Evolutionary conservation across 441 rosid species (phyloP).

Genomic region (Mallotus repandus): DNA sequence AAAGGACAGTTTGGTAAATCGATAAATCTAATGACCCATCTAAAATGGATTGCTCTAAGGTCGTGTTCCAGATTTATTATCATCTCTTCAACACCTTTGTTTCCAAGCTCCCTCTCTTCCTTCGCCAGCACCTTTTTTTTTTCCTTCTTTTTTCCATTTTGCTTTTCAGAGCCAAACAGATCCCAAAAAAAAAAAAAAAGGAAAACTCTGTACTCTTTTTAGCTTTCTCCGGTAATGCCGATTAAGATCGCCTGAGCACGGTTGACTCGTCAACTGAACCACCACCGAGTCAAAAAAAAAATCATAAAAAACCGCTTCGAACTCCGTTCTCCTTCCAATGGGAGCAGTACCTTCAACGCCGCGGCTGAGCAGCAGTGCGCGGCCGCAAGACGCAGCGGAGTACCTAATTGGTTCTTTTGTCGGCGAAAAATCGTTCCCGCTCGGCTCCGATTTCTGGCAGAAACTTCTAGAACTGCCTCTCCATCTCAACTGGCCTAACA

Average conservation of each 20-base stretch:
- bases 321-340: conserved; percentile 35
- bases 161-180: conserved; percentile 26
- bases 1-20: conserved; percentile 29
- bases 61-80: background rate
- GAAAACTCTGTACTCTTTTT: background rate
- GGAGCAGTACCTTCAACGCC: conserved; percentile 94
- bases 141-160: background rate
- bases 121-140: background rate
- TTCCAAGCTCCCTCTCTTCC: conserved; percentile 37
- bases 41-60: background rate
- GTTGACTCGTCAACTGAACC: conserved; percentile 34
- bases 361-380: conserved; percentile 24
- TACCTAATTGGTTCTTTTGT: conserved; percentile 71
- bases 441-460: conserved; percentile 92
- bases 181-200: background rate
- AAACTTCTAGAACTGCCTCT: conserved; percentile 83
- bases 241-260: conserved; percentile 39
- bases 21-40: conserved; percentile 20
- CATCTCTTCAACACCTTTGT: conserved; percentile 40
- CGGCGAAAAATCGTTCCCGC: conserved; percentile 86
- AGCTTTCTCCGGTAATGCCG: conserved; percentile 35
- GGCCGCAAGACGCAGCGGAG: conserved; percentile 67
- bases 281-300: conserved; percentile 5
- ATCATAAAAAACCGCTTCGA: background rate
- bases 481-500: conserved; percentile 67